phyloP scores from a whole-genome alignment of 306 rosid genomes.

The Vicia faba region DNA sequence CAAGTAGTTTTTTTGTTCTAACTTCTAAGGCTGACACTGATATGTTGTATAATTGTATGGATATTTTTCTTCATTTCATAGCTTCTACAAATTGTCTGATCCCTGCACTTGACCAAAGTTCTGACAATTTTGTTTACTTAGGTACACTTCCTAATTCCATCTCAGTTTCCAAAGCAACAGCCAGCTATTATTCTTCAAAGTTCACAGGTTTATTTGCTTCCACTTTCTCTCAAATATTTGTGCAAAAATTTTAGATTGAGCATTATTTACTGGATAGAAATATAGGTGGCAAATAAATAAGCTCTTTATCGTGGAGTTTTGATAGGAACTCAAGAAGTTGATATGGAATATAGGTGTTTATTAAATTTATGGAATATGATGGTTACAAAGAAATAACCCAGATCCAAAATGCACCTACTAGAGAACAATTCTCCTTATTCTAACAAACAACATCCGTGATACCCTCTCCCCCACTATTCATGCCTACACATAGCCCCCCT shows the following conservation, averaged over 20 bases:
- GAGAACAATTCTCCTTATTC: background rate
- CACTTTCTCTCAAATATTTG: slow-evolving; percentile 17
- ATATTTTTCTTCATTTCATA: background rate
- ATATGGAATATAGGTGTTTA: background rate
- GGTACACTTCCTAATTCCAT: slow-evolving; percentile 70
- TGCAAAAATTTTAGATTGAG: background rate
- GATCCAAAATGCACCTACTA: background rate
- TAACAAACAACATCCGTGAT: too few relatives aligned
- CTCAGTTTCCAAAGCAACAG: slow-evolving; percentile 93
- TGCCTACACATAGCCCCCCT: background rate
- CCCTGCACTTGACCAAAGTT: slow-evolving; percentile 11
- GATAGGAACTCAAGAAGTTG: background rate
- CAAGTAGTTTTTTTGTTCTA: slow-evolving; percentile 24
- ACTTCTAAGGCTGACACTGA: slow-evolving; percentile 21
- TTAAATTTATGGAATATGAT: background rate
- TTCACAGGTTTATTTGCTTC: slow-evolving; percentile 67
- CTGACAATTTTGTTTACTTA: slow-evolving; percentile 45
- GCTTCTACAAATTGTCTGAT: slow-evolving; percentile 15
- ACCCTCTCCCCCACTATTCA: too few relatives aligned
- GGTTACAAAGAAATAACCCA: background rate
- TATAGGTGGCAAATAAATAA: background rate
- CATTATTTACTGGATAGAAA: slow-evolving; percentile 4
- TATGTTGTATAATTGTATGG: slow-evolving; percentile 31
- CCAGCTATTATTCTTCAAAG: slow-evolving; percentile 86
- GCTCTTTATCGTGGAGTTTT: background rate